A percentile compares a stretch with the other conserved stretches of the same genome.
Evolutionary conservation across 140 eudicot species (phyloP).

Genomic region (Erigeron philadelphicus): DNA sequence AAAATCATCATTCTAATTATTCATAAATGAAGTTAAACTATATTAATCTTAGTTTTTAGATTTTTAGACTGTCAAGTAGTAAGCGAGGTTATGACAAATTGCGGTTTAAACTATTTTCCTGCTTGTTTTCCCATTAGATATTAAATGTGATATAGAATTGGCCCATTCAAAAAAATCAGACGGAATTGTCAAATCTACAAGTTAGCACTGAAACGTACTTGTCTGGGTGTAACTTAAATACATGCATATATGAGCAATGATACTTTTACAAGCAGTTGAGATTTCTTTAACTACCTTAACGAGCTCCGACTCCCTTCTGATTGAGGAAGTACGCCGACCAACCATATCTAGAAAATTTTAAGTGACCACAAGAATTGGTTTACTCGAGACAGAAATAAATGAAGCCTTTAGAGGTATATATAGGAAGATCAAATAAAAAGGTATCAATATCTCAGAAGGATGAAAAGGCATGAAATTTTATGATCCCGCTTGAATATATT

Average conservation of each 20-base stretch:
- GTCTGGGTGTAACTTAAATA: neutral
- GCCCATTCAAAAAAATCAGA: neutral
- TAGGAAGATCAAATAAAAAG: too few relatives aligned
- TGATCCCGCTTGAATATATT: too few relatives aligned
- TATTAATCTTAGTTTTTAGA: too few relatives aligned
- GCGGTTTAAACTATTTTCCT: too few relatives aligned
- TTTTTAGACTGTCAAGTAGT: too few relatives aligned
- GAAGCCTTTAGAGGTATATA: neutral
- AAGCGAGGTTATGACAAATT: too few relatives aligned
- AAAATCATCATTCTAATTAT: too few relatives aligned
- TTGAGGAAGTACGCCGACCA: slow-evolving; percentile 97
- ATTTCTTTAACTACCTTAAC: slow-evolving; percentile 46
- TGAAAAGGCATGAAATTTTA: too few relatives aligned
- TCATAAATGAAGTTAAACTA: too few relatives aligned
- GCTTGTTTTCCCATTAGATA: too few relatives aligned
- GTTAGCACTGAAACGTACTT: neutral
- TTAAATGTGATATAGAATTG: neutral
- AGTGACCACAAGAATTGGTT: slow-evolving; percentile 20
- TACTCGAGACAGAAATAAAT: neutral
- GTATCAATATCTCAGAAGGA: too few relatives aligned
- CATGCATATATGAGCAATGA: neutral
- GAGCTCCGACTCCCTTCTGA: slow-evolving; percentile 91
- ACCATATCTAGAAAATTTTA: slow-evolving; percentile 69
- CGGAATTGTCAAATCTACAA: neutral
- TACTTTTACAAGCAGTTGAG: neutral